Percentiles rank a stretch among this genome's conserved stretches.
Evolutionary conservation across 306 rosid genomes (phyloP).

Genomic region (Boehmeria nivea): DNA sequence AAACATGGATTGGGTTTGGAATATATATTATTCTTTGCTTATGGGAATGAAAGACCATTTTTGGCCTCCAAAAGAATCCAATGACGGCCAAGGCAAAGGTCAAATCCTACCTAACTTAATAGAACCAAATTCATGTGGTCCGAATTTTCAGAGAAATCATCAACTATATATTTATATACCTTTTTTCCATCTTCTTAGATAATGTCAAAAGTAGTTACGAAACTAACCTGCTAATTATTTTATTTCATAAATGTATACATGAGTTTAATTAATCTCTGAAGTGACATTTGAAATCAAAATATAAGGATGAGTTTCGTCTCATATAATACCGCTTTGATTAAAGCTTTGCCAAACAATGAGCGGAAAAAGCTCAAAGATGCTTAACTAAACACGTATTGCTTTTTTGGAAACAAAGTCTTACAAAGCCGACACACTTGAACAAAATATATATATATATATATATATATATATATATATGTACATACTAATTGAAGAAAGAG

Average conservation of each 20-base stretch:
- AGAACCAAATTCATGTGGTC: background rate
- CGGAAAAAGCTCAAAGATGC: no score
- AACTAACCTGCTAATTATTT: background rate
- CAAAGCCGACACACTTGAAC: conserved; percentile 15
- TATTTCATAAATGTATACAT: background rate
- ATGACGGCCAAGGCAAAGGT: background rate
- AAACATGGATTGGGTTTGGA: background rate
- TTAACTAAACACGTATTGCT: background rate
- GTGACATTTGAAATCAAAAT: background rate
- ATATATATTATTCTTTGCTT: background rate
- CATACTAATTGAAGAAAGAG: background rate
- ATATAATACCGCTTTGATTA: background rate
- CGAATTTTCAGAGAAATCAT: background rate
- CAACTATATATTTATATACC: background rate
- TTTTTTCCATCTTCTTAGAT: background rate
- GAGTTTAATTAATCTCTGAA: background rate
- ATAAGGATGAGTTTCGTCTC: background rate
- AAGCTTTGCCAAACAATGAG: no score
- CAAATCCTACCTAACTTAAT: conserved; percentile 5
- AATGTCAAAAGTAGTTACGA: background rate
- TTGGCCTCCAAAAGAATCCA: conserved; percentile 6
- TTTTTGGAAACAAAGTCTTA: background rate
- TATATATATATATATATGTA: conserved; percentile 26
- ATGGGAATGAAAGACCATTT: background rate
- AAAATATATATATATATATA: conserved; percentile 18